Percentiles rank a stretch among this genome's conserved stretches.
Conservation (phyloP, 306 rosid genomes). For the Boehmeria nivea region DNA sequence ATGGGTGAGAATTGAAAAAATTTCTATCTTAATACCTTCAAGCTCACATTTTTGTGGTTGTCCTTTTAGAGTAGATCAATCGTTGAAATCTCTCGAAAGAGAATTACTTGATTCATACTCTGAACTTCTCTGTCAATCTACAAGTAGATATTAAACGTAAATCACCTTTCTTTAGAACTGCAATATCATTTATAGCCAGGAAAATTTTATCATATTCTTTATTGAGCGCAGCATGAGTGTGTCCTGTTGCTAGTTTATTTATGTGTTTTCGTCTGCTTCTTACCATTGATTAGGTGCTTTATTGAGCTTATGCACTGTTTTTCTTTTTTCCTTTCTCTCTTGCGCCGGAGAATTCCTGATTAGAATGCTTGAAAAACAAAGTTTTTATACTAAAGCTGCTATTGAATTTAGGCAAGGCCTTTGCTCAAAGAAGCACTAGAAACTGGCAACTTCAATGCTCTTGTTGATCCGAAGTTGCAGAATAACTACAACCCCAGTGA, state of each 20-base stretch:
- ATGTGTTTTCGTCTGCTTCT: too few relatives aligned
- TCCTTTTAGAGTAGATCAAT: neutral
- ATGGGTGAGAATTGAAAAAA: slow-evolving; percentile 42
- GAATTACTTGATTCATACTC: neutral
- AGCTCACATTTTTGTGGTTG: neutral
- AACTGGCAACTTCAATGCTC: slow-evolving; percentile 34
- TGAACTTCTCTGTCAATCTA: neutral
- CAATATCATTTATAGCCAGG: neutral
- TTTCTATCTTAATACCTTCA: neutral
- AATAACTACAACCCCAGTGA: slow-evolving; percentile 38
- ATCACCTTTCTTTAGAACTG: neutral
- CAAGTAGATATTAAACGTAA: neutral
- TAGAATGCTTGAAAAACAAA: neutral
- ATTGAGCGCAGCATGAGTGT: too few relatives aligned
- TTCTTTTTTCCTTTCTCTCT: too few relatives aligned
- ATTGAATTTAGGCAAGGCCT: slow-evolving; percentile 62
- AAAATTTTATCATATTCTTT: too few relatives aligned
- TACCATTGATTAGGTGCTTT: too few relatives aligned
- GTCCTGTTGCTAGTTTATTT: too few relatives aligned
- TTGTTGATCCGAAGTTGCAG: slow-evolving; percentile 44
- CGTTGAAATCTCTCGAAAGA: neutral
- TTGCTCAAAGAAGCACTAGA: slow-evolving; percentile 48
- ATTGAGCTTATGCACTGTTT: too few relatives aligned
- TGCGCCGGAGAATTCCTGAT: neutral
- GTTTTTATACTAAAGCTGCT: neutral